phyloP scores from a whole-genome alignment of 768 basidiomycete genomes.

The Trametes meyenii region DNA sequence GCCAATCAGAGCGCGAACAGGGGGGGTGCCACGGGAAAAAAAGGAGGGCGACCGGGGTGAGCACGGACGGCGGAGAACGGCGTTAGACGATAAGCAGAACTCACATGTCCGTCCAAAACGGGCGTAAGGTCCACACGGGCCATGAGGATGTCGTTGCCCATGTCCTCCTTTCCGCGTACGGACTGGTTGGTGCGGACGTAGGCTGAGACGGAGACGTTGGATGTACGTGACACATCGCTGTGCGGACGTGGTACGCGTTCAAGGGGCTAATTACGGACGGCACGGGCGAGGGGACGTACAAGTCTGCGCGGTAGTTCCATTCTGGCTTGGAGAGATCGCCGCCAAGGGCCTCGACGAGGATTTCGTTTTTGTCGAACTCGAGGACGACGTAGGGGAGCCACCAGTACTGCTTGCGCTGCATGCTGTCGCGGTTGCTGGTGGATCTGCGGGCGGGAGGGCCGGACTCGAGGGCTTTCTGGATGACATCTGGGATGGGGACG shows the following conservation, averaged over 20 bases:
- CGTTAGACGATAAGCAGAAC: slow-evolving; percentile 28
- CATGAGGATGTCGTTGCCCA: slow-evolving; percentile 96
- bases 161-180: slow-evolving; percentile 79
- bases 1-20: background rate
- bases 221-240: slow-evolving; percentile 94
- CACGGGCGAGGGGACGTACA: slow-evolving; percentile 57
- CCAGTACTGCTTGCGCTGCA: slow-evolving; percentile 92
- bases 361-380: slow-evolving; percentile 97
- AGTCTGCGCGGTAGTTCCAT: slow-evolving; percentile 96
- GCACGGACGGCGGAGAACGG: slow-evolving; percentile 7
- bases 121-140: slow-evolving; percentile 91
- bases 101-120: slow-evolving; percentile 74
- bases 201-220: slow-evolving; percentile 88
- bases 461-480: slow-evolving; percentile 78
- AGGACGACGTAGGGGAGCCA: slow-evolving; percentile 97
- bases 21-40: background rate
- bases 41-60: slow-evolving; percentile 18
- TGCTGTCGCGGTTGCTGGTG: slow-evolving; percentile 82
- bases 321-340: slow-evolving; percentile 89
- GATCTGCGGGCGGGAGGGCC: slow-evolving; percentile 56
- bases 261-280: background rate
- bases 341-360: slow-evolving; percentile 92
- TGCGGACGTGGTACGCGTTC: background rate
- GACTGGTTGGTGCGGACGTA: slow-evolving; percentile 85
- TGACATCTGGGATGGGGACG: slow-evolving; percentile 77